Evolutionary conservation across 805 yeast species (phyloP).

Genomic region (Candida yuanshanica): DNA sequence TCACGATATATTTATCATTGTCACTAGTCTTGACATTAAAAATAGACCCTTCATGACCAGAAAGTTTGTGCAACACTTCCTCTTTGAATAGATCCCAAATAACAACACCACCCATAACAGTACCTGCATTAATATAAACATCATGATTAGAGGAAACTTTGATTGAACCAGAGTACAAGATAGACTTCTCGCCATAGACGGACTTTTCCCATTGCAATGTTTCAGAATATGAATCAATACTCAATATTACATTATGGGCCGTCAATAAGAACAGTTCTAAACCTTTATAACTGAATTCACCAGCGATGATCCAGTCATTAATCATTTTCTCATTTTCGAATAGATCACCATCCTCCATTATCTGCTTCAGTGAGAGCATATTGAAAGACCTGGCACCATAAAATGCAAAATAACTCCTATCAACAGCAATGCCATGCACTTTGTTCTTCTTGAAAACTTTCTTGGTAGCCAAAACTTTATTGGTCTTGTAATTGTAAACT

Average conservation of each 20-base stretch:
- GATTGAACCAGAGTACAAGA: conserved; percentile 82
- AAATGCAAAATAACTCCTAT: conserved; percentile 31
- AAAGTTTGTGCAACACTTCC: conserved; percentile 46
- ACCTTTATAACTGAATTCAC: conserved; percentile 40
- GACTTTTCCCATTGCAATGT: conserved; percentile 26
- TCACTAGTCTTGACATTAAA: conserved; percentile 67
- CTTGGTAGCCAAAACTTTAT: conserved; percentile 31
- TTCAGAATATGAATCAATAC: conserved; percentile 27
- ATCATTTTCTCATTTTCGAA: conserved; percentile 40
- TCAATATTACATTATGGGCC: conserved; percentile 68
- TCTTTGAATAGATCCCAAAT: conserved; percentile 59
- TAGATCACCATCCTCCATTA: conserved; percentile 21
- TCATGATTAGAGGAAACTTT: conserved; percentile 35
- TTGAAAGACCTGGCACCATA: conserved; percentile 74
- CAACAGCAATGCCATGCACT: conserved; percentile 67
- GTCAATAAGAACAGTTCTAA: conserved; percentile 51
- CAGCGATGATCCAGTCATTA: conserved; percentile 77
- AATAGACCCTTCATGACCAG: conserved; percentile 87
- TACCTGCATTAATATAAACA: conserved; percentile 76
- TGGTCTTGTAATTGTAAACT: conserved; percentile 41
- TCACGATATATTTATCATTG: conserved; percentile 50
- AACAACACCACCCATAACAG: conserved; percentile 84
- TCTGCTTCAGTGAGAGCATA: conserved; percentile 30
- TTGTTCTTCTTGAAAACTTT: conserved; percentile 66
- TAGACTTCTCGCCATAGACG: conserved; percentile 65